Evolutionary conservation across 495 filamentous ascomycete genomes (phyloP), one percentile per base, ranked within the genome.

Genomic region (Aspergillus biplanus): DNA sequence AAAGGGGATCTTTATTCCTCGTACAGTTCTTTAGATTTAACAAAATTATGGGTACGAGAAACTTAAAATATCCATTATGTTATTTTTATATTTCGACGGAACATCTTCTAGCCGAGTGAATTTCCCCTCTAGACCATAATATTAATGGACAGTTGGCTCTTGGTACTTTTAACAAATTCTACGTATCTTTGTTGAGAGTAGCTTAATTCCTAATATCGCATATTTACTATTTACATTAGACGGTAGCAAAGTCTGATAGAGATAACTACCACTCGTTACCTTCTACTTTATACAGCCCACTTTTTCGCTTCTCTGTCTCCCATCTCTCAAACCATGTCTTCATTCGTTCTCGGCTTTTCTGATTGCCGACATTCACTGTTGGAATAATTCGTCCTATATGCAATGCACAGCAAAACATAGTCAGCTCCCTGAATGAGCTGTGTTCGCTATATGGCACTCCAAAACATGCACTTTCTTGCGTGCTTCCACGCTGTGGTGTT

Each of bases 361-460:
- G 80, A 66, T 75, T 87, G 16, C 92, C 92, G 13, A 97, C 90
- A 75, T 98, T 97, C 0, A 99, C 95, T 6, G 95, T 99, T 3
- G 95, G 95, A 16, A 99, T 88, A 4, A 99, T 84, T 75, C 87
- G 89, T 56, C 92, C 92, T 60, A 98, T 94, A 53, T 91, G 76
- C 74, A 99, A 72, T 57, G 87, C 87, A 77, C 93, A 95, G 65
- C 92, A 88, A 68, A 99, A 98, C 85, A 97, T 88, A 3, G 92
- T 92, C 72, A 99, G 74, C 81, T 99, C 95, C 21, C 95, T 80
- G 70, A 99, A 99, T 48, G 88, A 92, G 73, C 90, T 94, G 67
- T 99, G 95, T 77, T 99, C 95, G 56, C 88, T 92, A 70, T 99
- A 99, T 46, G 95, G 95, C 27, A 98, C 95, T 12, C 90, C 92